Conservation (phyloP, 164 flowering plant genomes). For the Santalum album region DNA sequence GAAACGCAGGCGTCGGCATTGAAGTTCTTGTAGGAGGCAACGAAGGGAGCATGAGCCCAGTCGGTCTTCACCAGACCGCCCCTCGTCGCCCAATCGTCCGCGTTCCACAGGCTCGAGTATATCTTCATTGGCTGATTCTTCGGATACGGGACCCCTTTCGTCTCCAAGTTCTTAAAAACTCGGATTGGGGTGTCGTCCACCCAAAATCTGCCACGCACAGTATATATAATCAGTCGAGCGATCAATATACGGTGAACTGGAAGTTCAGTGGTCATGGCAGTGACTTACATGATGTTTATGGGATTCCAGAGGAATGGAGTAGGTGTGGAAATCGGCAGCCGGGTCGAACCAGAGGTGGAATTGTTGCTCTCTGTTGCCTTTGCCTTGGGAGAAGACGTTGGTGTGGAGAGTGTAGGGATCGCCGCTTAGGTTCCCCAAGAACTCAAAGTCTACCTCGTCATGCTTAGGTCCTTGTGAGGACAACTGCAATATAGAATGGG, state of each 20-base stretch:
- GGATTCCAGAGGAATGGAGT: conserved; percentile 10
- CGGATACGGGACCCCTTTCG: conserved; percentile 8
- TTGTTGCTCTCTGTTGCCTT: conserved; percentile 9
- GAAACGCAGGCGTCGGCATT: not conserved
- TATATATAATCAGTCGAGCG: no score
- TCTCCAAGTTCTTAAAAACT: conserved; percentile 5
- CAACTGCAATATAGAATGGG: conserved; percentile 2
- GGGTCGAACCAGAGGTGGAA: conserved; percentile 12
- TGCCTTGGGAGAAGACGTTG: conserved; percentile 6
- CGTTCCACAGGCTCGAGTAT: conserved; percentile 11
- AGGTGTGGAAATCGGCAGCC: conserved; percentile 11
- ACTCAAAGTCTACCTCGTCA: conserved; percentile 13
- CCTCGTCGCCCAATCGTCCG: conserved; percentile 12
- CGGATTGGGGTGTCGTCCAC: conserved; percentile 10
- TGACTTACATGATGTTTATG: conserved; percentile 3
- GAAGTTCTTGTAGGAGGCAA: conserved; percentile 9
- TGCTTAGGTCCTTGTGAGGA: conserved; percentile 8
- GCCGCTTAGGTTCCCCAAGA: conserved; percentile 11
- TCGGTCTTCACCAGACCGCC: conserved; percentile 11
- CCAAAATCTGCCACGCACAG: conserved; percentile 4
- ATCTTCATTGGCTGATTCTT: conserved; percentile 9
- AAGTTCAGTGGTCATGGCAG: not conserved
- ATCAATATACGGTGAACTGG: not conserved
- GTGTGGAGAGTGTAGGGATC: conserved; percentile 9
- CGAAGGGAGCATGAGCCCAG: conserved; percentile 8